Evolutionary conservation across 208 protist genomes (phyloP).

Genomic region (Trypanosoma platydactyli): DNA sequence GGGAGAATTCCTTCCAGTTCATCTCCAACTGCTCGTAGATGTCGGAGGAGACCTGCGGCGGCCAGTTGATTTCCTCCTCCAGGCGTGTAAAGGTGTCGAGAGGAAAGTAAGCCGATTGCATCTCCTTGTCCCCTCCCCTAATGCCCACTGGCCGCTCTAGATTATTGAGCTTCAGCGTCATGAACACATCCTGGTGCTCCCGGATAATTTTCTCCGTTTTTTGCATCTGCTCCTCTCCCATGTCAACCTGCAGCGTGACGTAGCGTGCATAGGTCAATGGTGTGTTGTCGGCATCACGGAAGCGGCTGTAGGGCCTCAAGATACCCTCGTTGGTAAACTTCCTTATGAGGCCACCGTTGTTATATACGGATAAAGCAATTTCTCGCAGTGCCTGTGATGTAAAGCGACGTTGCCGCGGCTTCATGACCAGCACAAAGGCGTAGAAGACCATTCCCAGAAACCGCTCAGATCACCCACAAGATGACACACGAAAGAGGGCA

Average conservation of each 20-base stretch:
- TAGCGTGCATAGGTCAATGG: constrained; percentile 83
- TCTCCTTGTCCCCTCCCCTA: constrained; percentile 30
- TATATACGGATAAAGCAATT: constrained; percentile 72
- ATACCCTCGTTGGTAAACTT: constrained; percentile 87
- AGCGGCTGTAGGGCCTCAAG: constrained; percentile 82
- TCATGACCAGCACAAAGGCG: constrained; percentile 83
- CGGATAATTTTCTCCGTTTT: constrained; percentile 79
- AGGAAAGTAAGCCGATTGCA: constrained; percentile 69
- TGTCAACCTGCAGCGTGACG: constrained; percentile 80
- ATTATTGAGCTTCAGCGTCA: constrained; percentile 70
- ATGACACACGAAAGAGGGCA: not conserved
- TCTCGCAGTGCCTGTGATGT: constrained; percentile 81
- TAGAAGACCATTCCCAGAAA: constrained; percentile 83
- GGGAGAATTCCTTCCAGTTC: constrained; percentile 93
- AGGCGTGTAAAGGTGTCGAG: constrained; percentile 84
- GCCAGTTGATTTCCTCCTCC: constrained; percentile 91
- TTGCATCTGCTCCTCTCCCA: constrained; percentile 81
- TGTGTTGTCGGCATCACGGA: constrained; percentile 79
- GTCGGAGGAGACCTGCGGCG: constrained; percentile 81
- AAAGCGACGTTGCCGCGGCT: constrained; percentile 63
- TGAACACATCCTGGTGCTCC: constrained; percentile 84
- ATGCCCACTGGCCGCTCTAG: constrained; percentile 68
- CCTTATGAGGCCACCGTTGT: constrained; percentile 78
- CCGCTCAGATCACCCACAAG: not conserved
- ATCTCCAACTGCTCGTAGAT: constrained; percentile 90